phyloP scores from a whole-genome alignment of 164 flowering plant species.

The Saururus chinensis region DNA sequence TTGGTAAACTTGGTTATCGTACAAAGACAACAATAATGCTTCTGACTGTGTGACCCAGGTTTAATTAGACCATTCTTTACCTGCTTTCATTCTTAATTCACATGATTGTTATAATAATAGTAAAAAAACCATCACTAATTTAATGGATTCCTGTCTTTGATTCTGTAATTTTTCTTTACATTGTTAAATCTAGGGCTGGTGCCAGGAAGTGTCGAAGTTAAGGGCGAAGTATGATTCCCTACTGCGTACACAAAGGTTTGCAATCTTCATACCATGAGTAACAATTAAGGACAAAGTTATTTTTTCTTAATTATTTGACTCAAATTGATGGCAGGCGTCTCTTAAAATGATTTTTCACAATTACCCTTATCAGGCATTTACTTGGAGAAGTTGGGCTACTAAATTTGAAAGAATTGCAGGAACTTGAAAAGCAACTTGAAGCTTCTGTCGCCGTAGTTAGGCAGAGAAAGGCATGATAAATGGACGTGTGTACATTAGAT shows the following conservation, averaged over 20 bases:
- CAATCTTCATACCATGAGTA: neutral
- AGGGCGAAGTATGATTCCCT: slow-evolving; percentile 72
- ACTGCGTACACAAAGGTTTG: slow-evolving; percentile 65
- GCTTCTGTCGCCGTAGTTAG: slow-evolving; percentile 64
- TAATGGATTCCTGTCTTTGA: neutral
- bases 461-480: slow-evolving; percentile 58
- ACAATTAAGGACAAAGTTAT: too few species aligned
- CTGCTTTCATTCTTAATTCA: neutral
- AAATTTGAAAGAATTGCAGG: slow-evolving; percentile 68
- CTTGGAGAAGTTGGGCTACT: slow-evolving; percentile 91
- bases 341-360: neutral
- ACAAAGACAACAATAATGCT: slow-evolving; percentile 17
- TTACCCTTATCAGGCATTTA: slow-evolving; percentile 43
- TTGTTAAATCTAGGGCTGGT: slow-evolving; percentile 48
- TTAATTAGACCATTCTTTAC: neutral
- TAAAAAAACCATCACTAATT: neutral
- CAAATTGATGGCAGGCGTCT: neutral
- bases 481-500: too few species aligned
- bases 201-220: slow-evolving; percentile 62
- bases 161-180: too few species aligned
- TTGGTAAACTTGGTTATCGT: too few species aligned
- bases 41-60: slow-evolving; percentile 63
- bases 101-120: neutral
- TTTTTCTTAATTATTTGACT: too few species aligned
- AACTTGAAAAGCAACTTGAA: slow-evolving; percentile 89